Evolutionary conservation across 768 basidiomycete species (phyloP).

Genomic region (Cantharellus anzutake): DNA sequence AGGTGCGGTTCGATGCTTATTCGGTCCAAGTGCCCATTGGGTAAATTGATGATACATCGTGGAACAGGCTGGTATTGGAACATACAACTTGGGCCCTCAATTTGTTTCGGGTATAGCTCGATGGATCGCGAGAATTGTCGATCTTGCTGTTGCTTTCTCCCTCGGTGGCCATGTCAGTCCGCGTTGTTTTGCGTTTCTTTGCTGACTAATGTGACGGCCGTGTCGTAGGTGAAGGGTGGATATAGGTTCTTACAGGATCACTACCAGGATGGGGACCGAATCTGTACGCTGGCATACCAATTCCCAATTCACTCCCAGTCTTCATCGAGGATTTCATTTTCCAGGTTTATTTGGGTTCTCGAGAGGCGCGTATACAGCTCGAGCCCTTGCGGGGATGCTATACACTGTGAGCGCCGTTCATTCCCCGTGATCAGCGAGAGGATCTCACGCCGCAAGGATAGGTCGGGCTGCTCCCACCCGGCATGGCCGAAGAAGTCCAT

Average conservation of each 20-base stretch:
- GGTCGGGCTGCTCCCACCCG: slow-evolving; percentile 14
- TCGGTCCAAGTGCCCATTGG: no score
- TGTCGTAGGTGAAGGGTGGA: slow-evolving; percentile 2
- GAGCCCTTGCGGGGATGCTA: slow-evolving; percentile 19
- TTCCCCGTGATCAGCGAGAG: not conserved
- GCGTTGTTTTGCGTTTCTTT: not conserved
- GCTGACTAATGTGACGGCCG: not conserved
- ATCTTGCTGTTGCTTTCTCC: slow-evolving; percentile 60
- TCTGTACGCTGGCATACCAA: slow-evolving; percentile 7
- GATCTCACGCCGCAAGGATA: slow-evolving; percentile 10
- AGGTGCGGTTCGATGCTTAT: slow-evolving; percentile 2
- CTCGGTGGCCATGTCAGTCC: slow-evolving; percentile 34
- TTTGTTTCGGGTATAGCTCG: slow-evolving; percentile 36
- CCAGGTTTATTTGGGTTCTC: slow-evolving; percentile 17
- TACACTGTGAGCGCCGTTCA: slow-evolving; percentile 28
- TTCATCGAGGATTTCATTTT: no score
- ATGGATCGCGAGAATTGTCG: slow-evolving; percentile 38
- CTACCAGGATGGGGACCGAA: slow-evolving; percentile 16
- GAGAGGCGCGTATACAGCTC: slow-evolving; percentile 13
- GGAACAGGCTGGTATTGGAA: not conserved
- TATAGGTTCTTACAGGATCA: slow-evolving; percentile 6
- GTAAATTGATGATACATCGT: no score
- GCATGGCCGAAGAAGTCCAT: slow-evolving; percentile 9
- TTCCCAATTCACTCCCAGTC: not conserved
- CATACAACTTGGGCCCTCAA: slow-evolving; percentile 30